Evolutionary conservation across 495 filamentous ascomycete species (phyloP).

Genomic region (Friedmanniomyces simplex): DNA sequence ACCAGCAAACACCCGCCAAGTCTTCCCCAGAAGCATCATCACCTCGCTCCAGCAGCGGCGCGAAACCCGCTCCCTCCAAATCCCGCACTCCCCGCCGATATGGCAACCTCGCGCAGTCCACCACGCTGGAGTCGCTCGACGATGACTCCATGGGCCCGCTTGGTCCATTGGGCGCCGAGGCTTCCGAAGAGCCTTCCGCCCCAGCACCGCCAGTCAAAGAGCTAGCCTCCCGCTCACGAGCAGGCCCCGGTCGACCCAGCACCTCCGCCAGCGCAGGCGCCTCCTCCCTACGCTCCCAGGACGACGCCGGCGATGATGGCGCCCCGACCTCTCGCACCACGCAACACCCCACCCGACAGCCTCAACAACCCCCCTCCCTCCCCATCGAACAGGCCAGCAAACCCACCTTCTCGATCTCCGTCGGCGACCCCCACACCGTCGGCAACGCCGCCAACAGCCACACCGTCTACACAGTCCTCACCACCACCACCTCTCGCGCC

Average conservation of each 20-base stretch:
- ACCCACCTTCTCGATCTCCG: slow-evolving; percentile 80
- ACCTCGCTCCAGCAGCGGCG: slow-evolving; percentile 11
- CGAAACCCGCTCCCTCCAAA: slow-evolving; percentile 34
- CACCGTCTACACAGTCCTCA: slow-evolving; percentile 91
- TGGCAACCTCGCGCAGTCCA: slow-evolving; percentile 71
- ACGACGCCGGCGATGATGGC: slow-evolving; percentile 45
- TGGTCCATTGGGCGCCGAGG: slow-evolving; percentile 63
- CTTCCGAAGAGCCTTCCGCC: slow-evolving; percentile 50
- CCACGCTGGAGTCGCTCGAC: slow-evolving; percentile 76
- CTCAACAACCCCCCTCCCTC: slow-evolving; percentile 62
- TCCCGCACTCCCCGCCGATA: slow-evolving; percentile 59
- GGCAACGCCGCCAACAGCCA: slow-evolving; percentile 94
- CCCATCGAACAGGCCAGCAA: slow-evolving; percentile 83
- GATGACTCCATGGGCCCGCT: slow-evolving; percentile 89
- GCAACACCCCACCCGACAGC: slow-evolving; percentile 46
- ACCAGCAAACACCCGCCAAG: not conserved
- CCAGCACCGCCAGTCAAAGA: slow-evolving; percentile 87
- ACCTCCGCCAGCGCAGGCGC: slow-evolving; percentile 39
- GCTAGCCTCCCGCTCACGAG: slow-evolving; percentile 36
- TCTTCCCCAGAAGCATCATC: not conserved
- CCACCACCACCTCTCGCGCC: slow-evolving; percentile 92
- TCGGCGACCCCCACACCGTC: slow-evolving; percentile 96
- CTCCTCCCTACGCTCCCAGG: slow-evolving; percentile 53
- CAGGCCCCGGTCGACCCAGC: slow-evolving; percentile 29
- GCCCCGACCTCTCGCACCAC: slow-evolving; percentile 48